Evolutionary conservation across 208 protist genomes (phyloP).

Genomic region (Ichthyophonus hoferi): DNA sequence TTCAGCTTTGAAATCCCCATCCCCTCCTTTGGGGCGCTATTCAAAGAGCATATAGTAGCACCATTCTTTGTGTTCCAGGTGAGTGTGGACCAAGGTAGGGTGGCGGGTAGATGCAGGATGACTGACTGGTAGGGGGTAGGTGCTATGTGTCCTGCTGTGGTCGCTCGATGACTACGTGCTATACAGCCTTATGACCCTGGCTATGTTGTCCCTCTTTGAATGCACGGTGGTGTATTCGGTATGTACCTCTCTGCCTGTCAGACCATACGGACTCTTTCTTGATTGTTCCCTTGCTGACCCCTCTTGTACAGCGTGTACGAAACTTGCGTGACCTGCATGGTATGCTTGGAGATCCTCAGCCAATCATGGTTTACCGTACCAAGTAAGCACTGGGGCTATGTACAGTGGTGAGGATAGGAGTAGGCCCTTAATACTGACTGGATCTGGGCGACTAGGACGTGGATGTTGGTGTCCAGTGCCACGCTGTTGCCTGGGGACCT

Average conservation of each 20-base stretch:
- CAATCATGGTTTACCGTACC: not conserved
- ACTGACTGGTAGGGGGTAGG: not conserved
- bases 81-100: not conserved
- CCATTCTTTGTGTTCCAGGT: slow-evolving; percentile 54
- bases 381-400: not conserved
- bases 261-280: not conserved
- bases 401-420: not conserved
- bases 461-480: slow-evolving; percentile 39
- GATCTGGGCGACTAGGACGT: not conserved
- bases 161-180: slow-evolving; percentile 90
- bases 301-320: not conserved
- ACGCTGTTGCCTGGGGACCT: slow-evolving; percentile 88
- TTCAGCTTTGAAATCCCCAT: slow-evolving; percentile 39
- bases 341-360: not conserved
- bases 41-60: slow-evolving; percentile 46
- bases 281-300: not conserved
- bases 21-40: slow-evolving; percentile 49
- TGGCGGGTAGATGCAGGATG: not conserved
- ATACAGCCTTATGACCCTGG: slow-evolving; percentile 90
- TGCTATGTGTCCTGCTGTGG: slow-evolving; percentile 59
- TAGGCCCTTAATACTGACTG: not conserved
- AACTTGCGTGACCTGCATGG: not conserved
- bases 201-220: slow-evolving; percentile 92
- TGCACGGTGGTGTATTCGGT: slow-evolving; percentile 72
- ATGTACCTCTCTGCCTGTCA: not conserved